Conservation (phyloP, 345 rosid genomes). For the Raphanus raphanistrum region DNA sequence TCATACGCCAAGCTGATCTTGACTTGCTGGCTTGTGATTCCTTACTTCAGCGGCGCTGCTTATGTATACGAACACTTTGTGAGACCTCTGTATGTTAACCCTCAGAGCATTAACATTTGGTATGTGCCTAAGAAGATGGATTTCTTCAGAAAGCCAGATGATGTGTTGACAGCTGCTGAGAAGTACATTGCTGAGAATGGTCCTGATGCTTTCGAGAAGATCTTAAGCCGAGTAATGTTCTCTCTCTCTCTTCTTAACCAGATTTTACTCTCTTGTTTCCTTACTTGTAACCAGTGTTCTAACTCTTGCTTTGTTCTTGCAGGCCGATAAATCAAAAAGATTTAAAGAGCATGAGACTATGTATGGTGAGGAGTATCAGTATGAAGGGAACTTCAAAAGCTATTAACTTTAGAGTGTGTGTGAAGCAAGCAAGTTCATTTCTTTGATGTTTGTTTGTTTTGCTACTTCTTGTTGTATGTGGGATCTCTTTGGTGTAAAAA, state of each 20-base stretch:
- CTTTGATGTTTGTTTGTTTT: conserved; percentile 24
- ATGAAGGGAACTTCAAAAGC: conserved; percentile 17
- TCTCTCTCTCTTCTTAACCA: background rate
- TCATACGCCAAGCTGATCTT: conserved; percentile 72
- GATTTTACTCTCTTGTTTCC: background rate
- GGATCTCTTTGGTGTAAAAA: conserved; percentile 21
- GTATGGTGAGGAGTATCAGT: conserved; percentile 33
- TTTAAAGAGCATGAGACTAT: conserved; percentile 18
- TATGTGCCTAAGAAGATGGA: conserved; percentile 87
- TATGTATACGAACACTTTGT: conserved; percentile 83
- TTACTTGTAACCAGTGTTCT: background rate
- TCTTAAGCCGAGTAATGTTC: conserved; percentile 61
- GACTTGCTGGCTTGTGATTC: conserved; percentile 95
- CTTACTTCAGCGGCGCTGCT: conserved; percentile 95
- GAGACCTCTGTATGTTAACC: conserved; percentile 77
- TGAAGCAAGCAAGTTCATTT: conserved; percentile 30
- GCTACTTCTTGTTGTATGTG: background rate
- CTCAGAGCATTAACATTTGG: conserved; percentile 82
- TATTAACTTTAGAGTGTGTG: conserved; percentile 10
- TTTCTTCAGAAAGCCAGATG: conserved; percentile 57
- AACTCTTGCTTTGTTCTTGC: background rate
- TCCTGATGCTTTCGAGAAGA: conserved; percentile 83
- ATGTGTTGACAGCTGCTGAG: conserved; percentile 87
- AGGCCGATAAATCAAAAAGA: conserved; percentile 70
- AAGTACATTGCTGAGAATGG: conserved; percentile 81